A percentile compares a stretch with the other conserved stretches of the same genome.
Conservation (phyloP, 2,329 filamentous ascomycete species). For the Ceratocystis smalleyi region DNA sequence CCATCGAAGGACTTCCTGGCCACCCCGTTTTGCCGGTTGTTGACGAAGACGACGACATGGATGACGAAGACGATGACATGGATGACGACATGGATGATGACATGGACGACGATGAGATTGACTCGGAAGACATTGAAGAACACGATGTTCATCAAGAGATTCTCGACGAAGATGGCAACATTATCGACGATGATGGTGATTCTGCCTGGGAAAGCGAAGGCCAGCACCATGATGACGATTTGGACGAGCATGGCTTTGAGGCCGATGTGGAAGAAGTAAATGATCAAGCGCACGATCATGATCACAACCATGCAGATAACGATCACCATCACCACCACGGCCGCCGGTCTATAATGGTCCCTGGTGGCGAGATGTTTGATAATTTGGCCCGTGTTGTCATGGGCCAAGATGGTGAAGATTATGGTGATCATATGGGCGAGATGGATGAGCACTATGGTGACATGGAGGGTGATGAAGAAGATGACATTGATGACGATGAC, state of each 20-base stretch:
- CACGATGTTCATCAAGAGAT: conserved; percentile 28
- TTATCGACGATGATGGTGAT: conserved; percentile 42
- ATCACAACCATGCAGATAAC: conserved; percentile 8
- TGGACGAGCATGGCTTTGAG: conserved; percentile 39
- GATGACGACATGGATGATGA: conserved; percentile 43
- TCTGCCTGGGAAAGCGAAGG: conserved; percentile 47
- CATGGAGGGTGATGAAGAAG: conserved; percentile 31
- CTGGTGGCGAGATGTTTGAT: conserved; percentile 31
- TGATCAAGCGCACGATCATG: conserved; percentile 23
- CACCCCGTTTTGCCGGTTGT: conserved; percentile 58
- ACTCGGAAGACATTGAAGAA: conserved; percentile 39
- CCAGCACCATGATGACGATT: conserved; percentile 39
- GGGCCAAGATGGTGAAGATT: conserved; percentile 31
- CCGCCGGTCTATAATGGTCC: conserved; percentile 25
- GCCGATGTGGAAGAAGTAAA: conserved; percentile 34
- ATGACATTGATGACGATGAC: conserved; percentile 56
- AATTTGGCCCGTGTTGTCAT: conserved; percentile 42
- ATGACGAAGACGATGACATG: conserved; percentile 45
- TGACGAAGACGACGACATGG: conserved; percentile 49
- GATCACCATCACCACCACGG: conserved; percentile 11
- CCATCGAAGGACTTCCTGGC: conserved; percentile 59
- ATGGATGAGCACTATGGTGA: conserved; percentile 39
- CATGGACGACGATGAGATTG: conserved; percentile 29
- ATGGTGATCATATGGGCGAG: conserved; percentile 36
- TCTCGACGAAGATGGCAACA: conserved; percentile 26